Base-by-base conservation (phyloP, 2,329 filamentous ascomycete species). In the Dactylonectria estremocensis region DNA sequence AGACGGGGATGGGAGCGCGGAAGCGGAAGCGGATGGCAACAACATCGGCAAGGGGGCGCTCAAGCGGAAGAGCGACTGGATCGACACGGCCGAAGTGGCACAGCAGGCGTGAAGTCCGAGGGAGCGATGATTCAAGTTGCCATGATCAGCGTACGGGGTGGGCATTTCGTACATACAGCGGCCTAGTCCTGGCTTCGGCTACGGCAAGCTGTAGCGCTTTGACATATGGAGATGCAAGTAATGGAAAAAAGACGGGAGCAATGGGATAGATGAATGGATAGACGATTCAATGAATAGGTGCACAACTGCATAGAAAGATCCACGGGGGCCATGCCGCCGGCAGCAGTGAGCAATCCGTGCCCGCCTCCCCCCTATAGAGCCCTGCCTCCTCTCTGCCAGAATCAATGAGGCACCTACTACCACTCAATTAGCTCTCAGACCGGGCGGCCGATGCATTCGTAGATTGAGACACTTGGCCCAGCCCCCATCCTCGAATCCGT, bases 11-110 rank as follows among this genome's bases (percentile, higher is more conserved):
- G 28, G 49, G 16, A 35, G 61, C 55, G 31, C 55, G 52, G 31
- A 54, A 45, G 24, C 4, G 4, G 24, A 28, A 4, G 7, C 24
- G 24, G 24, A 28, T 28, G 7, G 40, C 40, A 61, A 72, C 59
- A 62, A 57, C 50, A 43, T 49, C 24, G 69, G 67, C 11, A 74
- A 72, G 9, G 74, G 69, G 18, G 66, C 74, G 9, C 76, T 75
- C 53, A 82, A 82, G 64, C 77, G 80, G 18, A 82, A 82, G 75
- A 79, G 78, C 64, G 80, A 80, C 14, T 81, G 79, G 77, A 74
- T 80, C 60, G 79, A 80, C 24, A 71, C 65, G 6, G 40, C 60
- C 7, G 72, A 71, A 48, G 54, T 56, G 43, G 60, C 35, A 37
- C 40, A 46, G 53, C 58, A 49, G 49, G 31, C 40, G 61, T 65